Evolutionary conservation across 2,329 filamentous ascomycete species (phyloP), one percentile per base, ranked within the genome.

Genomic region (Sporothrix mexicana): DNA sequence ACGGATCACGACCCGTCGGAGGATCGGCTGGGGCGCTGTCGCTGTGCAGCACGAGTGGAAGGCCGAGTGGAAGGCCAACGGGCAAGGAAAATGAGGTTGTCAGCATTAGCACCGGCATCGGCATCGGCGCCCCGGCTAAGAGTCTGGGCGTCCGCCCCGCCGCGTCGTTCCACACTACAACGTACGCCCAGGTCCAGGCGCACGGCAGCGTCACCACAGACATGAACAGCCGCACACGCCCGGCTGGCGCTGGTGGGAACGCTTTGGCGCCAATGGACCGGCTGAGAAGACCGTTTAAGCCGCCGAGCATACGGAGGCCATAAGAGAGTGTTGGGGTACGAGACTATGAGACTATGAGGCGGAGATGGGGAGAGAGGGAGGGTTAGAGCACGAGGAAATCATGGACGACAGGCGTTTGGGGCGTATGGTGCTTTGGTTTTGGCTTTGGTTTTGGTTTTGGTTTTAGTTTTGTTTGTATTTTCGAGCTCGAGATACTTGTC

Each of bases 211-310:
- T 78, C 71, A 78, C 81, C 57, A 78, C 87, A 68, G 83, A 79
- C 62, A 80, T 78, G 30, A 7, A 7, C 30, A 7, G 30, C 69
- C 78, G 82, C 55, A 78, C 87, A 69, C 83, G 84, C 76, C 82
- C 84, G 71, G 84, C 85, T 2, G 81, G 83, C 0, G 82, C n/a
- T 13, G 41, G 41, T 47, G 61, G 10, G n/a, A 15, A 20, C 17
- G 10, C 41, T 3, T 41, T 86, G 45, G 81, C 85, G 57, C 84
- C 85, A 0, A 83, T 89, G 77, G 84, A 87, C 68, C 83, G 82
- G 75, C 77, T 88, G 67, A 82, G 83, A 71, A 88, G 85, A 77
- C 88, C 88, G 6, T 90, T 89, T 73, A 88, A 87, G 79, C 86
- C 85, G 59, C 80, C 88, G 76, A 88, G 86, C 12, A 85, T 88